phyloP scores from a whole-genome alignment of 768 basidiomycete genomes.

The Steccherinum ochraceum region DNA sequence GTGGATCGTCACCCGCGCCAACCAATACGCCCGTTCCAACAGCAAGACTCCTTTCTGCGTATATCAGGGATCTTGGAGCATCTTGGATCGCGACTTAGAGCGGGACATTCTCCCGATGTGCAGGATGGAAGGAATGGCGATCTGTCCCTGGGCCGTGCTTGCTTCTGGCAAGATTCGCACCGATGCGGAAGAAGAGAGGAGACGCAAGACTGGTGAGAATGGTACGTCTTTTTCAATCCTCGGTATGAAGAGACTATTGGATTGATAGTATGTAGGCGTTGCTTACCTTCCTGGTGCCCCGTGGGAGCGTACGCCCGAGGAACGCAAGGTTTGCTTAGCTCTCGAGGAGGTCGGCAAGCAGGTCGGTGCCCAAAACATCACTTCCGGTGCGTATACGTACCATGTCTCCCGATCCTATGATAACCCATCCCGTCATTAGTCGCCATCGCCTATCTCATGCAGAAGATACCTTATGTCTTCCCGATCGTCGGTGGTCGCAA shows the following conservation, averaged over 20 bases:
- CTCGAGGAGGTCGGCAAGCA: slow-evolving; percentile 45
- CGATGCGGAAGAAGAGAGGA: slow-evolving; percentile 26
- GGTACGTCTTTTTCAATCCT: background rate
- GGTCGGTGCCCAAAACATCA: slow-evolving; percentile 26
- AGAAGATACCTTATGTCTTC: slow-evolving; percentile 43
- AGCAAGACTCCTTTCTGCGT: slow-evolving; percentile 32
- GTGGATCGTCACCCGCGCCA: slow-evolving; percentile 29
- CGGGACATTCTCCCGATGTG: slow-evolving; percentile 33
- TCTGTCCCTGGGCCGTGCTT: slow-evolving; percentile 33
- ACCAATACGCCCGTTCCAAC: slow-evolving; percentile 33
- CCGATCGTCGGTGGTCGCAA: slow-evolving; percentile 44
- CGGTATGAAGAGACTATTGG: background rate
- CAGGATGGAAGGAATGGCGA: slow-evolving; percentile 25
- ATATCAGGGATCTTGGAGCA: slow-evolving; percentile 31
- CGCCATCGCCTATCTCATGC: slow-evolving; percentile 45
- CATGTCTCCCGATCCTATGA: background rate
- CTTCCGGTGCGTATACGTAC: slow-evolving; percentile 16
- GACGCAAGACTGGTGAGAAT: slow-evolving; percentile 18
- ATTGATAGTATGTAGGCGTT: background rate
- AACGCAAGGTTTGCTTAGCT: slow-evolving; percentile 32
- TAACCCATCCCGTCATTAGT: slow-evolving; percentile 26
- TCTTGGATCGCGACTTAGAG: slow-evolving; percentile 31
- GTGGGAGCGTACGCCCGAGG: slow-evolving; percentile 40
- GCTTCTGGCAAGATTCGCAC: slow-evolving; percentile 30
- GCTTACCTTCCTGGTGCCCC: slow-evolving; percentile 8